Conservation (phyloP, 257 asterid genomes). For the Galeopsis tetrahit region DNA sequence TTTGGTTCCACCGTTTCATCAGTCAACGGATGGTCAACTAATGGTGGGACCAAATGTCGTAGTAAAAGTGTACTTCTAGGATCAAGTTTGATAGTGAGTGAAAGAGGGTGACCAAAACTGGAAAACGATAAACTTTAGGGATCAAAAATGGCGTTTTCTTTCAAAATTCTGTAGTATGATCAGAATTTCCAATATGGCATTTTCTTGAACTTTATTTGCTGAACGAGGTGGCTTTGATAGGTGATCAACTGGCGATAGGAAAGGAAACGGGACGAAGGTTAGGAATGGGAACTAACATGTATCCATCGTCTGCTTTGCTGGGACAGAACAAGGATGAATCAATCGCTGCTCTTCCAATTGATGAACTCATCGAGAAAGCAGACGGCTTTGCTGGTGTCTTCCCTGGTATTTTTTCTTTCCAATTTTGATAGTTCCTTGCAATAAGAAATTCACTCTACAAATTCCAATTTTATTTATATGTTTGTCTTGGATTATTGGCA, state of each 20-base stretch:
- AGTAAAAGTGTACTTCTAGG: too few relatives aligned
- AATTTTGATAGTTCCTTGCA: not conserved
- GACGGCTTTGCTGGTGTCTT: conserved; percentile 99
- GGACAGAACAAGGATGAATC: conserved; percentile 98
- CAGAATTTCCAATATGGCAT: not conserved
- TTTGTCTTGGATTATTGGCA: conserved; percentile 36
- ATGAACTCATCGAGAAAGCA: conserved; percentile 96
- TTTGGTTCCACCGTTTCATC: too few relatives aligned
- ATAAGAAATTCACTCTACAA: not conserved
- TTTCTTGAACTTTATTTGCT: conserved; percentile 20
- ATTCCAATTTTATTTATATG: conserved; percentile 11
- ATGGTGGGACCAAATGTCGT: too few relatives aligned
- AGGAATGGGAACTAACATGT: conserved; percentile 99
- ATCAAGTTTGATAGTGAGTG: too few relatives aligned
- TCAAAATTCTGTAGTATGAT: not conserved
- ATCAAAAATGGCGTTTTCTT: too few relatives aligned
- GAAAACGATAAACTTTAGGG: too few relatives aligned
- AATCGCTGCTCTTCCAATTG: conserved; percentile 87
- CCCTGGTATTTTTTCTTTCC: conserved; percentile 63
- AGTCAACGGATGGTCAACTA: too few relatives aligned
- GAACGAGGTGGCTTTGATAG: conserved; percentile 43
- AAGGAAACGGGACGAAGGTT: conserved; percentile 96
- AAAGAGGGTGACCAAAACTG: too few relatives aligned
- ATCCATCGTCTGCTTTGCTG: conserved; percentile 92
- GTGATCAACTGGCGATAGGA: conserved; percentile 97